Evolutionary conservation across 148 eudicot species (phyloP).

Genomic region (Vaccinium corymbosum): DNA sequence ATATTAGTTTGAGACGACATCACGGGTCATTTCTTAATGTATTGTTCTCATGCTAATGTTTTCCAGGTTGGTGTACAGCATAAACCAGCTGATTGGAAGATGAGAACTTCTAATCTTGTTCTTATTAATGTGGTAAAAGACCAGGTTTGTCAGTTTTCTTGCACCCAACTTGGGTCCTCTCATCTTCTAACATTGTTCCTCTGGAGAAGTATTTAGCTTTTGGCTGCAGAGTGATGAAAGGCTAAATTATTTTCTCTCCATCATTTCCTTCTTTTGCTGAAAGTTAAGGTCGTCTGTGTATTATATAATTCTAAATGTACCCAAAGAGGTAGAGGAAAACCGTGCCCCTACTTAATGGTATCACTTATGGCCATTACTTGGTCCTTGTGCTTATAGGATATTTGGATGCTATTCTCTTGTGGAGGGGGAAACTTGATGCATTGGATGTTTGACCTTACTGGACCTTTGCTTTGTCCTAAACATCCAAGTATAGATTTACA

Average conservation of each 20-base stretch:
- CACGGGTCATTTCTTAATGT: neutral
- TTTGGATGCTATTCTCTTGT: neutral
- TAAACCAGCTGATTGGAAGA: constrained; percentile 65
- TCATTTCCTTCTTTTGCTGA: neutral
- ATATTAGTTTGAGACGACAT: neutral
- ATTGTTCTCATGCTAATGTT: neutral
- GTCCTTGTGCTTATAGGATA: neutral
- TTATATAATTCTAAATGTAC: neutral
- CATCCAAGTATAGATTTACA: neutral
- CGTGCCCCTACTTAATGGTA: neutral
- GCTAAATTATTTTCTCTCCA: neutral
- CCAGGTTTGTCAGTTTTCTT: constrained; percentile 50
- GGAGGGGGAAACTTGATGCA: neutral
- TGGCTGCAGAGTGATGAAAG: neutral
- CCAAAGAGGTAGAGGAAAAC: neutral
- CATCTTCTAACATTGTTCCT: neutral
- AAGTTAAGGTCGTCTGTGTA: neutral
- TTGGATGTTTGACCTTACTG: neutral
- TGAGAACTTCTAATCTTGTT: constrained; percentile 69
- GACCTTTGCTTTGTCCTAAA: neutral
- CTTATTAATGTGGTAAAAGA: constrained; percentile 57
- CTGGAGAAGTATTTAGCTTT: constrained; percentile 1
- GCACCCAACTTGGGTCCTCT: neutral
- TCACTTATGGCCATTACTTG: neutral
- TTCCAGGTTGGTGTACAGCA: constrained; percentile 83